These are phyloP conservation scores for Astraeus odoratus DNA, from an alignment of 768 basidiomycete genomes.

Conservation along the genomic window DNA sequence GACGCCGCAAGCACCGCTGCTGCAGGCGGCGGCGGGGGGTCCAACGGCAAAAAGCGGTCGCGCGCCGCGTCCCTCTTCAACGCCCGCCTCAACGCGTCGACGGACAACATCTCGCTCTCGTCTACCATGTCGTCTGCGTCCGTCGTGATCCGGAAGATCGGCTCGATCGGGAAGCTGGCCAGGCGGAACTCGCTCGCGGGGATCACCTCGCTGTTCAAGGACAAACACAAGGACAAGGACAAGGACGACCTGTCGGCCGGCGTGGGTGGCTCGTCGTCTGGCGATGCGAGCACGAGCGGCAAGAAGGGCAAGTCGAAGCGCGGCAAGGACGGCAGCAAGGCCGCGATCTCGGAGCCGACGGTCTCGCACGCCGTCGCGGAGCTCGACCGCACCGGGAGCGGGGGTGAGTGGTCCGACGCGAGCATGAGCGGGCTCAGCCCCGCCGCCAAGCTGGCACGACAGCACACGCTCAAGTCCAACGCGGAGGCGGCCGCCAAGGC, in stretches of 20 bases:
- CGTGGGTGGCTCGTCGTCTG: conserved; percentile 12
- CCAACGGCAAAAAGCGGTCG: conserved; percentile 55
- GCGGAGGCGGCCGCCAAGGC: conserved; percentile 42
- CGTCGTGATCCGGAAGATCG: conserved; percentile 94
- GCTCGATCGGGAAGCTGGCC: conserved; percentile 83
- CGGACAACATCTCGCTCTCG: conserved; percentile 92
- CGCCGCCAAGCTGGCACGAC: conserved; percentile 82
- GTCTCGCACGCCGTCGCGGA: conserved; percentile 83
- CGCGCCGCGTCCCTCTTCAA: conserved; percentile 80
- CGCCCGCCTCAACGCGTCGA: conserved; percentile 77
- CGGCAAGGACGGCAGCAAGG: conserved; percentile 48
- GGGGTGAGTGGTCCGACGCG: conserved; percentile 50
- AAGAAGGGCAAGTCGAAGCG: conserved; percentile 43
- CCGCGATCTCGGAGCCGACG: conserved; percentile 56
- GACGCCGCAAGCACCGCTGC: conserved; percentile 24
- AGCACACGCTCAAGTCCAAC: conserved; percentile 87
- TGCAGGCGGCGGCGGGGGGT: neutral
- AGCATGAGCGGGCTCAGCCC: conserved; percentile 75
- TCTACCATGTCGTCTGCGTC: conserved; percentile 93
- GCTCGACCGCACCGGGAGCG: conserved; percentile 48
- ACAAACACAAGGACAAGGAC: conserved; percentile 51
- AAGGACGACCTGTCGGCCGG: conserved; percentile 33
- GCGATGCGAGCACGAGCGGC: conserved; percentile 6
- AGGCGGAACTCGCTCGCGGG: conserved; percentile 84
- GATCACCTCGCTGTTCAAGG: conserved; percentile 92